phyloP scores from a whole-genome alignment of 495 filamentous ascomycete genomes.

The Cladorrhinum samala region DNA sequence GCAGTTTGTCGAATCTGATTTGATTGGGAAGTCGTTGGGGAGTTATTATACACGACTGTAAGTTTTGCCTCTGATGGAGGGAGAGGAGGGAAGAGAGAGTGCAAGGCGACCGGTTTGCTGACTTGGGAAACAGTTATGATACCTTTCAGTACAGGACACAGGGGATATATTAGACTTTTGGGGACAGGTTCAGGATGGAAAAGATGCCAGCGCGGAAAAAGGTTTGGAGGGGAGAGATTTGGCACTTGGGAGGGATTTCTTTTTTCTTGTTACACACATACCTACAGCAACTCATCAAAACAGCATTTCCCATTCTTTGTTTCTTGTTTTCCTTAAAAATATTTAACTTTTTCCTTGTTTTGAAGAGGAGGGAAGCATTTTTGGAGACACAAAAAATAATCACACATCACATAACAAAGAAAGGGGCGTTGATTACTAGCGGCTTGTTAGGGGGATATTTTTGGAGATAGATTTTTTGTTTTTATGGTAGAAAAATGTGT shows the following conservation, averaged over 20 bases:
- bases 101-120: not conserved
- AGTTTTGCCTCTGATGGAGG: slow-evolving; percentile 20
- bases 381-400: too few species aligned
- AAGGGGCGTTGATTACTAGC: too few species aligned
- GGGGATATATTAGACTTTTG: slow-evolving; percentile 57
- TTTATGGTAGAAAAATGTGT: too few species aligned
- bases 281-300: not conserved
- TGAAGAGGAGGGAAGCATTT: too few species aligned
- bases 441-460: too few species aligned
- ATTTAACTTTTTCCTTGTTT: too few species aligned
- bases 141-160: slow-evolving; percentile 76
- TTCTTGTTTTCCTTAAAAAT: not conserved
- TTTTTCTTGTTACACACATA: not conserved
- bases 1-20: slow-evolving; percentile 63
- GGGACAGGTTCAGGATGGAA: not conserved
- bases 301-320: not conserved
- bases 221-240: not conserved
- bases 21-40: slow-evolving; percentile 63
- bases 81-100: not conserved
- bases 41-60: slow-evolving; percentile 73
- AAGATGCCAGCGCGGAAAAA: not conserved
- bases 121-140: slow-evolving; percentile 52
- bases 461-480: too few species aligned
- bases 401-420: too few species aligned
- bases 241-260: not conserved